A percentile compares a stretch with the other conserved stretches of the same genome.
phyloP scores from a whole-genome alignment of 495 filamentous ascomycete genomes.

The Aspergillus sparsus region DNA sequence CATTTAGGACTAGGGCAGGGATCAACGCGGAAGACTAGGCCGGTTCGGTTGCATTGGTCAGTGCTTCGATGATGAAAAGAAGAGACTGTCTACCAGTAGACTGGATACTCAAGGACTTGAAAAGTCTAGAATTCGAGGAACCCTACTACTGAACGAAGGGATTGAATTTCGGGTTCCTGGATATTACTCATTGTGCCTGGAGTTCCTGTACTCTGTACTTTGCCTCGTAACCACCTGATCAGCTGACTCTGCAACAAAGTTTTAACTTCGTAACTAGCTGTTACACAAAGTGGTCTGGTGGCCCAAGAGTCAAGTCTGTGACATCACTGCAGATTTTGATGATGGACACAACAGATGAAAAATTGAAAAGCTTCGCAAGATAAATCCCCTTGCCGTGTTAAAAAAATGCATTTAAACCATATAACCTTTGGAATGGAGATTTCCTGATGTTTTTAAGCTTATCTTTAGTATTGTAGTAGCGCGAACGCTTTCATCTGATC shows the following conservation, averaged over 20 bases:
- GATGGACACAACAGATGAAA: neutral
- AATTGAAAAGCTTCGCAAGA: too few species aligned
- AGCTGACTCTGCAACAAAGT: slow-evolving; percentile 13
- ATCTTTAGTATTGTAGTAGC: too few species aligned
- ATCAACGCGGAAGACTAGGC: slow-evolving; percentile 23
- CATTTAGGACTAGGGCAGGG: slow-evolving; percentile 18
- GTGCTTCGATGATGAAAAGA: slow-evolving; percentile 21
- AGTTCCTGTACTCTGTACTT: neutral
- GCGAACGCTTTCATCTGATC: too few species aligned
- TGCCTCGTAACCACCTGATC: neutral
- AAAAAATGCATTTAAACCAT: too few species aligned
- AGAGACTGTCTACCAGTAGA: neutral
- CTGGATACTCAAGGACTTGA: neutral
- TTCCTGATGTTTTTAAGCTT: too few species aligned
- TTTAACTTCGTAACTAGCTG: neutral
- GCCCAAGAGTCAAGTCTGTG: neutral
- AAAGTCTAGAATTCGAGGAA: slow-evolving; percentile 13
- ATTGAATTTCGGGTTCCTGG: neutral
- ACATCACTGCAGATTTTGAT: neutral
- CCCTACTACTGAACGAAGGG: neutral
- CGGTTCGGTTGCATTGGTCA: slow-evolving; percentile 26
- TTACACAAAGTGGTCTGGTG: neutral
- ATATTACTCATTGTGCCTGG: neutral
- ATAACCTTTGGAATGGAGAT: too few species aligned
- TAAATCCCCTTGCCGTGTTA: too few species aligned